A percentile compares a stretch with the other conserved stretches of the same genome.
Evolutionary conservation across 352 stramenopile species (phyloP).

Genomic region (Plasmopara muralis): DNA sequence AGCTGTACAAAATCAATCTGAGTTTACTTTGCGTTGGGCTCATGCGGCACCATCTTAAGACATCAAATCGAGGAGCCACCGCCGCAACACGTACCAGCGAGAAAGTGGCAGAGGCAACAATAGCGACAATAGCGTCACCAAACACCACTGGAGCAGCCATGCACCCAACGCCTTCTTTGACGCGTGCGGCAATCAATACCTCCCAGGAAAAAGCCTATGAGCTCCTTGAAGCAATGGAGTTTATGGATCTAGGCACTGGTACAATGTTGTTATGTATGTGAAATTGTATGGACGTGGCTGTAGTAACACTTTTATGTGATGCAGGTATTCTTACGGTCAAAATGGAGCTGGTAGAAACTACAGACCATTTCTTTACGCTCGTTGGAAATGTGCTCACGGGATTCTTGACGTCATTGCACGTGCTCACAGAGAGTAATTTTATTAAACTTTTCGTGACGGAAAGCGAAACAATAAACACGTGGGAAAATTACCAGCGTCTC

Average conservation of each 20-base stretch:
- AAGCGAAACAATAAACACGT: constrained; percentile 74
- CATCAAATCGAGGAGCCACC: constrained; percentile 16
- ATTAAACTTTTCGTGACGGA: constrained; percentile 65
- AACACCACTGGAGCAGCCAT: neutral
- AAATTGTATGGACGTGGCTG: neutral
- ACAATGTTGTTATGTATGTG: neutral
- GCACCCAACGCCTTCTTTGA: constrained; percentile 2
- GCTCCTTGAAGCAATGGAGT: constrained; percentile 84
- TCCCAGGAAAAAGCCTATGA: constrained; percentile 68
- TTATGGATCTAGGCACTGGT: constrained; percentile 83
- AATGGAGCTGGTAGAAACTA: constrained; percentile 70
- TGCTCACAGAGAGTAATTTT: constrained; percentile 63
- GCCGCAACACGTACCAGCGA: constrained; percentile 4
- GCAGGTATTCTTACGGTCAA: constrained; percentile 81
- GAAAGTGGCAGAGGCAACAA: neutral
- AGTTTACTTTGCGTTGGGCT: constrained; percentile 77
- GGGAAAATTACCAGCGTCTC: constrained; percentile 73
- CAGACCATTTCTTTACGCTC: constrained; percentile 53
- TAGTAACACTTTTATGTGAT: neutral
- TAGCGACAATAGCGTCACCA: neutral
- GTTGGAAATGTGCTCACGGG: constrained; percentile 54
- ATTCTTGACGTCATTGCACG: constrained; percentile 55
- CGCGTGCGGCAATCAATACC: constrained; percentile 14
- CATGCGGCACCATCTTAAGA: constrained; percentile 79
- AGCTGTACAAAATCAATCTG: constrained; percentile 84